phyloP scores from a whole-genome alignment of 768 basidiomycete genomes.

The Boletus vinaceobasis region DNA sequence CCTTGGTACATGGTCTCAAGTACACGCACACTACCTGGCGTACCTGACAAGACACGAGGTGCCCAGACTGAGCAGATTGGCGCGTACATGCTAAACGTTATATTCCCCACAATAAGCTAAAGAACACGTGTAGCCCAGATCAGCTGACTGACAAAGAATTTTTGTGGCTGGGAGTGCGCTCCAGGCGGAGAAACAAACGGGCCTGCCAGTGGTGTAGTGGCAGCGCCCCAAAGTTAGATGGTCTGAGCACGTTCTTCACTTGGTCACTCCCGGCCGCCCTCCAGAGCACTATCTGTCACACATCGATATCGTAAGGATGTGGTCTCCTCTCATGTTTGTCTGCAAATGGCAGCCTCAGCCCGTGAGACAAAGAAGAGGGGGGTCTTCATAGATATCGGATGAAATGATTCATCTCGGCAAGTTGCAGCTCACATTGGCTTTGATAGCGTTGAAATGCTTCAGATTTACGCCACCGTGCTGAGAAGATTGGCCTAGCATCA shows the following conservation, averaged over 20 bases:
- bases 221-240: slow-evolving; percentile 3
- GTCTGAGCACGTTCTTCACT: slow-evolving; percentile 5
- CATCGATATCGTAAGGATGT: slow-evolving; percentile 7
- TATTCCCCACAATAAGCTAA: slow-evolving; percentile 25
- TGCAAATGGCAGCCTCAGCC: slow-evolving; percentile 1
- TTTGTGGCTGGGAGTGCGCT: background rate
- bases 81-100: slow-evolving; percentile 15
- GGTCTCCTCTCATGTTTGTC: slow-evolving; percentile 1
- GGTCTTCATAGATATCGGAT: slow-evolving; percentile 5
- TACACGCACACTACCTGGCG: background rate
- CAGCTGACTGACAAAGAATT: background rate
- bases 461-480: slow-evolving; percentile 5
- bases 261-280: slow-evolving; percentile 8
- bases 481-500: background rate
- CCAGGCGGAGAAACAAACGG: background rate
- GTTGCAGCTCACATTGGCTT: background rate
- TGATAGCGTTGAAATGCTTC: background rate
- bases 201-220: background rate
- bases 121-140: slow-evolving; percentile 16
- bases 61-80: slow-evolving; percentile 5
- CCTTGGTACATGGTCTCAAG: background rate
- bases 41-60: slow-evolving; percentile 10
- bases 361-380: slow-evolving; percentile 9
- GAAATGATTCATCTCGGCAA: slow-evolving; percentile 11
- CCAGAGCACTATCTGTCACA: slow-evolving; percentile 9